Evolutionary conservation across 2,329 filamentous ascomycete genomes (phyloP).

Genomic region (Cadophora sp.): DNA sequence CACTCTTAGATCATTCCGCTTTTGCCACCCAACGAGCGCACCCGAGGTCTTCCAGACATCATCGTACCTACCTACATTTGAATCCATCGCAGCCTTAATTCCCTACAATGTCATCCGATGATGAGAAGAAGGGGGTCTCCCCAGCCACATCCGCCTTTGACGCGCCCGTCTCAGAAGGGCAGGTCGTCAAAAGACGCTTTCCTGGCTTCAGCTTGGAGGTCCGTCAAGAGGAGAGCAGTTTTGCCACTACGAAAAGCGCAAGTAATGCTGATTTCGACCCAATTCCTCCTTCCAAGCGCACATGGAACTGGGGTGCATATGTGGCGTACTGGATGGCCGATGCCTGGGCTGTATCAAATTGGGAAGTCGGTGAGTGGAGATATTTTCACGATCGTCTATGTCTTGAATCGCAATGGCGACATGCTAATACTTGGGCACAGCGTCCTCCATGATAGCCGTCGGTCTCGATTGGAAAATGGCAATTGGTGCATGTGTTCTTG

Average conservation of each 20-base stretch:
- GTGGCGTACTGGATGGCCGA: slow-evolving; percentile 34
- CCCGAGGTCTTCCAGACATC: neutral
- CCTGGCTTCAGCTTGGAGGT: slow-evolving; percentile 27
- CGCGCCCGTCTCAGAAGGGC: slow-evolving; percentile 20
- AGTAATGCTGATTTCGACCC: slow-evolving; percentile 34
- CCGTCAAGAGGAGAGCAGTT: slow-evolving; percentile 33
- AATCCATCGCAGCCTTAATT: neutral
- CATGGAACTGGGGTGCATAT: slow-evolving; percentile 29
- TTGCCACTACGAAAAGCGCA: slow-evolving; percentile 25
- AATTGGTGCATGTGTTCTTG: slow-evolving; percentile 52
- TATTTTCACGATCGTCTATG: neutral
- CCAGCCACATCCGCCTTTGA: slow-evolving; percentile 25
- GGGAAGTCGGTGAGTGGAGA: slow-evolving; percentile 29
- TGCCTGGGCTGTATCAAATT: slow-evolving; percentile 32
- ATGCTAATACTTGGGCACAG: slow-evolving; percentile 20
- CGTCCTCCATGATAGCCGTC: slow-evolving; percentile 34
- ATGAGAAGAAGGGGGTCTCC: slow-evolving; percentile 27
- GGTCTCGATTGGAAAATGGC: slow-evolving; percentile 58
- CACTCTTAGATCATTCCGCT: neutral
- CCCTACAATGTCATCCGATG: slow-evolving; percentile 15
- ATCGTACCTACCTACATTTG: neutral
- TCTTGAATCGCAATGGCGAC: neutral
- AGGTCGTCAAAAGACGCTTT: slow-evolving; percentile 28
- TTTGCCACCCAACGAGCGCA: neutral
- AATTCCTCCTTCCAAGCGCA: slow-evolving; percentile 29